These are phyloP conservation scores for Fusarium begoniae DNA, from an alignment of 2,329 filamentous ascomycete species.

Conservation along the genomic window DNA sequence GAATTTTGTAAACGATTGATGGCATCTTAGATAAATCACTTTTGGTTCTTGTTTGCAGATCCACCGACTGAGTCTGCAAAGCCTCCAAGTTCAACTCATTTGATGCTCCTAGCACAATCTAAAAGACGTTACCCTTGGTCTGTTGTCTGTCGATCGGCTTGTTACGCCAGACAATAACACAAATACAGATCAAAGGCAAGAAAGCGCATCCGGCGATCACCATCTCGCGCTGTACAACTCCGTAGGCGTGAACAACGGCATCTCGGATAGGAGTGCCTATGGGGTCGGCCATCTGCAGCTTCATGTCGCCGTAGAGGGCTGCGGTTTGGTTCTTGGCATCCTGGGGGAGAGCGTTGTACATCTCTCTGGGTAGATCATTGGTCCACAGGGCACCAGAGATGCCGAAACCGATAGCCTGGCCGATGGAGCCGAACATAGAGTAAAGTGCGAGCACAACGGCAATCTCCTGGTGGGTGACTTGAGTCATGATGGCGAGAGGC, in stretches of 20 bases:
- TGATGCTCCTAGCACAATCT: slow-evolving; percentile 17
- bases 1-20: background rate
- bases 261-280: slow-evolving; percentile 55
- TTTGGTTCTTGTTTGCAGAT: background rate
- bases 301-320: slow-evolving; percentile 63
- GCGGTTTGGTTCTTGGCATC: slow-evolving; percentile 49
- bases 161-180: slow-evolving; percentile 59
- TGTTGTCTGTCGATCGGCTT: slow-evolving; percentile 59
- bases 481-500: slow-evolving; percentile 44
- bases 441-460: slow-evolving; percentile 46
- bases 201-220: slow-evolving; percentile 50
- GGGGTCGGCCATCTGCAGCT: slow-evolving; percentile 60
- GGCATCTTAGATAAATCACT: background rate
- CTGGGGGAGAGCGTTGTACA: slow-evolving; percentile 61
- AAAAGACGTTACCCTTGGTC: slow-evolving; percentile 62
- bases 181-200: slow-evolving; percentile 47
- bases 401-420: slow-evolving; percentile 45
- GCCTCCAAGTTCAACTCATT: background rate
- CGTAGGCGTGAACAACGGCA: slow-evolving; percentile 69
- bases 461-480: slow-evolving; percentile 45
- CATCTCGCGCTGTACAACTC: slow-evolving; percentile 60
- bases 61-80: background rate
- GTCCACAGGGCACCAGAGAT: slow-evolving; percentile 47
- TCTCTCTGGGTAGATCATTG: slow-evolving; percentile 50
- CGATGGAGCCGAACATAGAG: slow-evolving; percentile 43